Evolutionary conservation across 306 rosid species (phyloP), one percentile per base, ranked within the genome.

Genomic region (Astragalus membranaceus): DNA sequence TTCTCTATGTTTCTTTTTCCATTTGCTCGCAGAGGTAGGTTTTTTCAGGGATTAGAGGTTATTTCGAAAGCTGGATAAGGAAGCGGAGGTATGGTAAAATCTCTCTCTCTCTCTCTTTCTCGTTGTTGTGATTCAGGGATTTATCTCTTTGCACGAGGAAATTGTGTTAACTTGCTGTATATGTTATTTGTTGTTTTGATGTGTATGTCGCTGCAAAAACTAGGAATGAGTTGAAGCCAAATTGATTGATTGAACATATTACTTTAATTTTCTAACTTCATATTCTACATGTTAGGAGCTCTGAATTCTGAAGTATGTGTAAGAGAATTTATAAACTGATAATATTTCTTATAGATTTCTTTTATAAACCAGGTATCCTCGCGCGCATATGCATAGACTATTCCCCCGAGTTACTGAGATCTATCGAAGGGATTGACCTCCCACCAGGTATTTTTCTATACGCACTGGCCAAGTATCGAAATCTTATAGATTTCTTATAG

Each of bases 11-110:
- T 0, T 70, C 23, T 20, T 62, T 50, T 71, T 43, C 68, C 43
- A 17, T 57, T 41, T 78, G 83, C 62, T 33, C 54, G 75, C 83
- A 64, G 78, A 67, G 58, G 47, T 81, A 78, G 49, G 72, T 56
- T 87, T 80, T 76, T 60, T 51, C 81, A 69, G 84, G 86, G 82
- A 87, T 76, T 77, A 50, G 23, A 56, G 37, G 32, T 37, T 64
- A 16, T 44, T 72, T 32, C 10, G 57, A 72, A 57, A 68, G 39
- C 14, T 59, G 75, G 58, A 5, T 66, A 43, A 16, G 47, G 72
- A 50, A 73, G 65, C 82, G 69, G 36, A 69, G 88, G 81, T 83
- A 36, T 69, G 73, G 44, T 0, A 5, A 14, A 74, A 26, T 74
- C 50, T 44, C 3, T 56, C 16, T 59, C 16, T 55, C 37, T 48